Conservation (phyloP, 345 rosid genomes). For the Syzygium aromaticum region DNA sequence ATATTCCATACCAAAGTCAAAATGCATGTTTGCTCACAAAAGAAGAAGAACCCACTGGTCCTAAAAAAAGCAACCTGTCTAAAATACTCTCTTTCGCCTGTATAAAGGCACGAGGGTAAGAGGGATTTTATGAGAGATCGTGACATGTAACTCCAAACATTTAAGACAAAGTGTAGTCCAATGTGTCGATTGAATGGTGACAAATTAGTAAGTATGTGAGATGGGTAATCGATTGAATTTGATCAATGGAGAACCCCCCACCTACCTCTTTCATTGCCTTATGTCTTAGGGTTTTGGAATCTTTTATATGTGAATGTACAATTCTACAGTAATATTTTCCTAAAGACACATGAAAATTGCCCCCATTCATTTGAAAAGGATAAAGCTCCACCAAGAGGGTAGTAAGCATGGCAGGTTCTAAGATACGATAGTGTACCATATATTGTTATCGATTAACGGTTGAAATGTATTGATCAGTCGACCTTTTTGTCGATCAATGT, state of each 20-base stretch:
- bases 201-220: background rate
- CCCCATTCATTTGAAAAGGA: background rate
- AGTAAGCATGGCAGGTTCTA: background rate
- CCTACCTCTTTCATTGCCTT: background rate
- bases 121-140: background rate
- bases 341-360: background rate
- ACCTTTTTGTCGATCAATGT: background rate
- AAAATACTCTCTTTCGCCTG: background rate
- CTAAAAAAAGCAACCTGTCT: background rate
- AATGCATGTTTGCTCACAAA: constrained; percentile 5
- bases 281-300: background rate
- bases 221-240: background rate
- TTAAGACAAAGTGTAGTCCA: background rate
- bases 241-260: background rate
- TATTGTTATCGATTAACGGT: background rate
- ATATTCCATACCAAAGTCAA: constrained; percentile 14
- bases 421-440: background rate
- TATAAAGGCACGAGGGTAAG: background rate
- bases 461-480: background rate
- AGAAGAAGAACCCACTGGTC: background rate
- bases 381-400: background rate
- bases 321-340: background rate
- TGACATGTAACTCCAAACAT: background rate
- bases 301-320: background rate
- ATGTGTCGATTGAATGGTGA: background rate